phyloP scores from a whole-genome alignment of 1,284 basidiomycete genomes.

The Fomitopsis palustris region DNA sequence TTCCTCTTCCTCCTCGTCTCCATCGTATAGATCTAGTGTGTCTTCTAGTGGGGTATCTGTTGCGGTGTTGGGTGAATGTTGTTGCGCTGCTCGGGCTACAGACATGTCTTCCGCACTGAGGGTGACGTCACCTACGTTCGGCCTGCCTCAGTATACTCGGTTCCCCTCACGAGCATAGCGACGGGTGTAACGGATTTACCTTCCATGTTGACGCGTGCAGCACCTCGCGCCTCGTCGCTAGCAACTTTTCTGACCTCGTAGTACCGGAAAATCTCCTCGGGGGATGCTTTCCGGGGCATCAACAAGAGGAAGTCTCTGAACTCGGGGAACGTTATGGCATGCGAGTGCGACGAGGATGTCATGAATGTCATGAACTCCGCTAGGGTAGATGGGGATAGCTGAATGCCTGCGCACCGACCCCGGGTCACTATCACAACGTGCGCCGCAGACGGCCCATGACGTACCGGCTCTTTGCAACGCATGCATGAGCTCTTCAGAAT shows the following conservation, averaged over 20 bases:
- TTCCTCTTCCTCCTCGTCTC: slow-evolving; percentile 38
- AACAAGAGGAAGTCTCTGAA: slow-evolving; percentile 90
- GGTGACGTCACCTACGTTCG: slow-evolving; percentile 63
- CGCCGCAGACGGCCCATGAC: slow-evolving; percentile 20
- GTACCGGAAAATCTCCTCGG: slow-evolving; percentile 84
- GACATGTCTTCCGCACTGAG: slow-evolving; percentile 64
- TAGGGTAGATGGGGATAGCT: slow-evolving; percentile 61
- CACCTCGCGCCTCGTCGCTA: slow-evolving; percentile 73
- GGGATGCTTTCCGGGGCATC: slow-evolving; percentile 76
- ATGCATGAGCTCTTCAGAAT: slow-evolving; percentile 64
- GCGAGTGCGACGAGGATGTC: slow-evolving; percentile 62
- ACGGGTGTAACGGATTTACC: slow-evolving; percentile 39
- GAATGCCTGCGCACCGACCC: slow-evolving; percentile 51
- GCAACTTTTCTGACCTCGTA: slow-evolving; percentile 78
- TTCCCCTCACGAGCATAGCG: not conserved
- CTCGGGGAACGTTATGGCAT: slow-evolving; percentile 78
- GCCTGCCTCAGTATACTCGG: slow-evolving; percentile 11
- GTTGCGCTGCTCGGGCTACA: slow-evolving; percentile 12
- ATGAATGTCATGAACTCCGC: slow-evolving; percentile 81
- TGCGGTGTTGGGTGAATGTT: slow-evolving; percentile 14
- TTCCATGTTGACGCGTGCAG: slow-evolving; percentile 84
- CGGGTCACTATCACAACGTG: slow-evolving; percentile 13
- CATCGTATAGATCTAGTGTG: slow-evolving; percentile 26
- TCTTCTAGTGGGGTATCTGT: slow-evolving; percentile 26
- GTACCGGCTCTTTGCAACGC: slow-evolving; percentile 74